Base-by-base conservation (phyloP, 116 monocot genomes). In the Phalaenopsis hybrid region DNA sequence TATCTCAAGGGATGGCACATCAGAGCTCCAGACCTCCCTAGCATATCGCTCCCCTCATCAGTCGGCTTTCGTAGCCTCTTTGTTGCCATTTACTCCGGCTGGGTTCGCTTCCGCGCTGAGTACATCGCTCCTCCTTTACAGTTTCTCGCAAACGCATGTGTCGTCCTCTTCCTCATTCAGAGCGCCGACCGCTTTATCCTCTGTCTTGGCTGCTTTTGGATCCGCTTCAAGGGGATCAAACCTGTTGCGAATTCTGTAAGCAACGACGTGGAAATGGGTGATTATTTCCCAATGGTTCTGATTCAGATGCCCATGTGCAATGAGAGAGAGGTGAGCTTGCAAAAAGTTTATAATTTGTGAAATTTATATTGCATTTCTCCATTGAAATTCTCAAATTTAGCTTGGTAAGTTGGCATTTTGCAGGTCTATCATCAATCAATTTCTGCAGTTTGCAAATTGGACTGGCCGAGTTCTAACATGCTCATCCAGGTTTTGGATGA, bases 271-370 rank as follows among this genome's bases (percentile, higher is more conserved):
- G 77, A 85, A 3, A 91, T 86, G 68, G 68, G 76, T 57, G 79
- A 77, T 11, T 86, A 81, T 61, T 89, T 86, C 50, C 93, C 93
- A 3, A 95, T 95, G 95, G 95, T 95, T 3, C 88, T 95, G 11
- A 77, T 92, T 79, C 95, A 95, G 89, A 95, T 95, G 77, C 95
- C 95, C 65, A 95, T 95, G 95, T 92, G 95, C 88, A 95, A 95
- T 63, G 95, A 95, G 83, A 91, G 84, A 51, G 95, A 95, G 95
- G 95, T 95, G 82, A 50, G n/a, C 21, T 63, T 3, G 0, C 50
- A 67, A n/a, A 48, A 44, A 18, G 18, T 73, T 41, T 73, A 43
- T 16, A 13, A 37, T 75, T 45, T 23, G 25, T 51, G 41, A 13
- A 23, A 77, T 77, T 1, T 28, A 31, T 28, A 77, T 77, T 31